Percentiles rank a stretch among this genome's conserved stretches.
Evolutionary conservation across 2,329 filamentous ascomycete species (phyloP).

Genomic region (Aspergillus sp.): DNA sequence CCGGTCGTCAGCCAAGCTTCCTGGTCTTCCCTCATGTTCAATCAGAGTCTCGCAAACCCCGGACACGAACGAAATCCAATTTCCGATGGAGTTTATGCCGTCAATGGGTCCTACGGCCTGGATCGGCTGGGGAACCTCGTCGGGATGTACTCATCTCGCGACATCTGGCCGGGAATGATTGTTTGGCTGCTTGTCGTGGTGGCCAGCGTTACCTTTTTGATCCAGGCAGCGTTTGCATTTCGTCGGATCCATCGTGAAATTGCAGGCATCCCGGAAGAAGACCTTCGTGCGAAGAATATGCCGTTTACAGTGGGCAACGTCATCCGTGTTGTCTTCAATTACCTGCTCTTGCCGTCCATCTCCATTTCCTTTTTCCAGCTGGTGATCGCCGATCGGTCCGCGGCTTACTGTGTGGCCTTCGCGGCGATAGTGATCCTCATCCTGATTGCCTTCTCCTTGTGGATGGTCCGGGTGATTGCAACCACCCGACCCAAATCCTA

Average conservation of each 20-base stretch:
- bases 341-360: constrained; percentile 78
- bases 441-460: constrained; percentile 63
- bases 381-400: constrained; percentile 60
- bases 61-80: constrained; percentile 57
- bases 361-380: constrained; percentile 86
- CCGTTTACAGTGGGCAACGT: constrained; percentile 74
- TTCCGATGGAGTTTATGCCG: constrained; percentile 77
- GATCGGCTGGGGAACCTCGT: constrained; percentile 70
- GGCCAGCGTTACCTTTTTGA: constrained; percentile 54
- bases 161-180: constrained; percentile 92
- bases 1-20: constrained; percentile 77
- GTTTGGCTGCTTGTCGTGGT: constrained; percentile 79
- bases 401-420: constrained; percentile 60
- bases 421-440: constrained; percentile 65
- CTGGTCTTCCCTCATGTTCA: constrained; percentile 90
- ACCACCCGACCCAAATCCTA: constrained; percentile 72
- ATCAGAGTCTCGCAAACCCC: constrained; percentile 72
- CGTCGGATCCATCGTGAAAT: constrained; percentile 69
- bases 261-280: constrained; percentile 67
- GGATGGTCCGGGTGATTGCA: constrained; percentile 73
- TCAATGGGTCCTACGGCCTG: constrained; percentile 69
- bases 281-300: constrained; percentile 81
- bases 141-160: constrained; percentile 64
- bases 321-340: constrained; percentile 83
- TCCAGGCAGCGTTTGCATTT: constrained; percentile 65